Conservation (phyloP, 2,329 filamentous ascomycete species). For the Ophiocordyceps camponoti-rufipedis region DNA sequence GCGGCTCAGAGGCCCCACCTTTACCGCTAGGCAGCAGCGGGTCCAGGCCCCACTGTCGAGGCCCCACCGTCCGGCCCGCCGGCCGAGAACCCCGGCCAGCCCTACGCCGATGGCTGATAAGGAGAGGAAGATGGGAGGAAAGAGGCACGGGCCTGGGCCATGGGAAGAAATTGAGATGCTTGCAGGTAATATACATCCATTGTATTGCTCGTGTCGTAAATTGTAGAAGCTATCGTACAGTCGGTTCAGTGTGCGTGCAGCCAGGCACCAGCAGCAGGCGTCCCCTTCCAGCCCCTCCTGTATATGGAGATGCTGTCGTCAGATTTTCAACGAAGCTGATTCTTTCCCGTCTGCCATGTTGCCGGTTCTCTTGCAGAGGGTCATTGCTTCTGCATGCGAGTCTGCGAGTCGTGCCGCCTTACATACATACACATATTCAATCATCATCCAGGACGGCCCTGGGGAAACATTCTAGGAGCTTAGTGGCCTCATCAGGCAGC, state of each 20-base stretch:
- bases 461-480: no score
- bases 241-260: not conserved
- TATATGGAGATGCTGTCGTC: no score
- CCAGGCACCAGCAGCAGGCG: not conserved
- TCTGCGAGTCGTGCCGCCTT: no score
- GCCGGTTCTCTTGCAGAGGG: no score
- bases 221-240: not conserved
- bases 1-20: not conserved
- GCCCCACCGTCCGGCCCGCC: not conserved
- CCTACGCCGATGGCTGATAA: not conserved
- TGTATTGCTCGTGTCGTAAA: not conserved
- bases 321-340: not conserved
- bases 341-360: no score
- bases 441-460: no score
- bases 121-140: not conserved
- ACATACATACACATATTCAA: no score
- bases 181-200: not conserved
- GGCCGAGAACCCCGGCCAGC: not conserved
- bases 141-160: not conserved
- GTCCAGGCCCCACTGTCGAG: not conserved
- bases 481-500: no score
- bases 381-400: no score
- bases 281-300: no score
- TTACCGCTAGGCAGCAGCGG: not conserved
- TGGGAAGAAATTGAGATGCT: not conserved